These are phyloP conservation scores for Neofusicoccum laricinum DNA, from an alignment of 2,329 filamentous ascomycete genomes.

Conservation along the genomic window DNA sequence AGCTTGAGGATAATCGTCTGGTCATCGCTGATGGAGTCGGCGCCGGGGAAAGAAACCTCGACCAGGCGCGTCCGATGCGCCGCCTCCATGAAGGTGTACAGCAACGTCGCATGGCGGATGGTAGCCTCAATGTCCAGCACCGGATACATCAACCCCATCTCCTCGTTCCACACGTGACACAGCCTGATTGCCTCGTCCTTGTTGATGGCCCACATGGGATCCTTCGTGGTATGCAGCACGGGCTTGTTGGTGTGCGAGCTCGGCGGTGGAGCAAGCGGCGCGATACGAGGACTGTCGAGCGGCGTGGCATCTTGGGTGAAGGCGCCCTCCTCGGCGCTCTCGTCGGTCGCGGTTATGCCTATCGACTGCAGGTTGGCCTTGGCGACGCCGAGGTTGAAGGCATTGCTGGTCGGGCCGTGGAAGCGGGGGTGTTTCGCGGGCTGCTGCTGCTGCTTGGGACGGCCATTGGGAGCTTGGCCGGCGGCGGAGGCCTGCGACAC, in stretches of 20 bases:
- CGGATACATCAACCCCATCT: conserved; percentile 90
- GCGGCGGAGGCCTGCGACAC: conserved; percentile 36
- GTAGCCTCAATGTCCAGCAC: conserved; percentile 72
- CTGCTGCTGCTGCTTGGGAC: conserved; percentile 22
- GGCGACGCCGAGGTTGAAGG: conserved; percentile 82
- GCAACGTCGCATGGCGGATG: conserved; percentile 64
- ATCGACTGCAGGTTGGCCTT: conserved; percentile 85
- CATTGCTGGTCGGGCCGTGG: conserved; percentile 79
- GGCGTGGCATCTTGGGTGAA: conserved; percentile 55
- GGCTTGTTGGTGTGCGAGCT: conserved; percentile 17
- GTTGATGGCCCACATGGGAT: conserved; percentile 76
- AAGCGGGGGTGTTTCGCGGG: conserved; percentile 60
- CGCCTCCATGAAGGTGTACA: conserved; percentile 72
- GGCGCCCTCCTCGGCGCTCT: conserved; percentile 59
- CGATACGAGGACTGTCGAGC: conserved; percentile 42
- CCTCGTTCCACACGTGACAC: conserved; percentile 79
- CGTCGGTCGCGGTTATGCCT: conserved; percentile 70
- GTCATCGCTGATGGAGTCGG: conserved; percentile 60
- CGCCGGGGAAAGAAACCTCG: conserved; percentile 51
- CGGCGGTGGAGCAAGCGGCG: conserved; percentile 21
- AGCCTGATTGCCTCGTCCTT: conserved; percentile 78
- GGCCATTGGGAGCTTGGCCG: conserved; percentile 38
- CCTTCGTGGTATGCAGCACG: conserved; percentile 51
- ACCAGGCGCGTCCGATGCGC: conserved; percentile 59
- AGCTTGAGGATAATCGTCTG: conserved; percentile 75